Base-by-base conservation (phyloP, 225 moss, liverwort and hornwort genomes). In the Takakia lepidozioides region DNA sequence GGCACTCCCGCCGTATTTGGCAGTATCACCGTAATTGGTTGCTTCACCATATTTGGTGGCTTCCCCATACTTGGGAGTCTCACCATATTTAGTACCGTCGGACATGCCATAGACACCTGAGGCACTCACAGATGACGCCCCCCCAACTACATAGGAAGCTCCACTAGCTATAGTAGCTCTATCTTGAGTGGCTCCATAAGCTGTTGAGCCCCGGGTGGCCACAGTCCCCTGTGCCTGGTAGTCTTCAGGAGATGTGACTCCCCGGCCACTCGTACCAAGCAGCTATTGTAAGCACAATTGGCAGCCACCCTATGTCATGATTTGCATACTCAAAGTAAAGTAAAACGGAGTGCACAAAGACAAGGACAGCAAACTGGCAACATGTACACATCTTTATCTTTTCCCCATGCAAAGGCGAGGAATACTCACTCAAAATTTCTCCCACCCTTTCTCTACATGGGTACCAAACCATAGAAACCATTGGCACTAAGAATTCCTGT, bases 51-150 rank as follows among this genome's bases (percentile, higher is more conserved):
- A 78, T 46, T 78, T 73, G 30, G 73, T 43, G 65, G 84, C 75
- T 61, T 92, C 92, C 13, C 82, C 85, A 61, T 92, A 92, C 58
- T 92, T 92, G 60, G 87, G 72, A 8, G 72, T 82, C 45, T 92
- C 92, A 34, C 74, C 80, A 42, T 92, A 32, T 7, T 32, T 6
- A 6, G 32, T 32, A 51, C 70, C 83, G 73, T 92, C 88, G 20
- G 78, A 69, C n/a, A 80, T 84, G 66, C 85, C 92, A 54, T 88
- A 92, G 19, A 92, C 85, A 42, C 88, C 92, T 49, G 87, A 88
- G 48, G 88, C 80, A 74, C 77, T 88, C 19, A 78, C 88, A 56
- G 92, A 88, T 61, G 85, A 72, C 45, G 83, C 65, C 55, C 81
- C 85, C 27, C 85, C 92, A 41, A 92, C 85, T 27, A 92, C 88